These are phyloP conservation scores for Triticum timopheevii DNA, from an alignment of 176 grass and related monocot species.

Conservation along the genomic window DNA sequence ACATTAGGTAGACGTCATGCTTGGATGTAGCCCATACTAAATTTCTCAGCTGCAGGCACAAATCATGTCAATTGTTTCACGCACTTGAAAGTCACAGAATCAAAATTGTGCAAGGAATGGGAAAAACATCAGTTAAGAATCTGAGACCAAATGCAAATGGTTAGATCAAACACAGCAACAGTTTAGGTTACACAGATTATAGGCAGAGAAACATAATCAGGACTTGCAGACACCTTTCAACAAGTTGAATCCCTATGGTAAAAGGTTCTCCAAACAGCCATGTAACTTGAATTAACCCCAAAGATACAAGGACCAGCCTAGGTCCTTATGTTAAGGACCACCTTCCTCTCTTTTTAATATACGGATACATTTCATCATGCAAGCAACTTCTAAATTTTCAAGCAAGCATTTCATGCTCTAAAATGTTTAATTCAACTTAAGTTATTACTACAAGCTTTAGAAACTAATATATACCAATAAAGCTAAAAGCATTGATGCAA, in stretches of 20 bases:
- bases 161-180: slow-evolving; percentile 15
- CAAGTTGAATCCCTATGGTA: neutral
- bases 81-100: neutral
- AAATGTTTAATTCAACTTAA: neutral
- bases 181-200: neutral
- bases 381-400: neutral
- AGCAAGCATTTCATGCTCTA: neutral
- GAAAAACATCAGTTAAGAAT: slow-evolving; percentile 13
- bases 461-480: slow-evolving; percentile 22
- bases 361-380: neutral
- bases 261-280: neutral
- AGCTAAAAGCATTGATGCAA: neutral
- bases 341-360: slow-evolving; percentile 14
- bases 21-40: slow-evolving; percentile 90
- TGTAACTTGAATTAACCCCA: slow-evolving; percentile 3
- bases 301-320: slow-evolving; percentile 11
- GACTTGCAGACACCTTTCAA: neutral
- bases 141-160: neutral
- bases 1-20: slow-evolving; percentile 70
- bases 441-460: neutral
- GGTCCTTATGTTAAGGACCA: neutral
- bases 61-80: slow-evolving; percentile 21
- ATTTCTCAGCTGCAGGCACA: slow-evolving; percentile 71
- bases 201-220: slow-evolving; percentile 10
- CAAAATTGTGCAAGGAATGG: slow-evolving; percentile 10